Evolutionary conservation across 2,329 filamentous ascomycete species (phyloP).

Genomic region (Sporothrix curviconia): DNA sequence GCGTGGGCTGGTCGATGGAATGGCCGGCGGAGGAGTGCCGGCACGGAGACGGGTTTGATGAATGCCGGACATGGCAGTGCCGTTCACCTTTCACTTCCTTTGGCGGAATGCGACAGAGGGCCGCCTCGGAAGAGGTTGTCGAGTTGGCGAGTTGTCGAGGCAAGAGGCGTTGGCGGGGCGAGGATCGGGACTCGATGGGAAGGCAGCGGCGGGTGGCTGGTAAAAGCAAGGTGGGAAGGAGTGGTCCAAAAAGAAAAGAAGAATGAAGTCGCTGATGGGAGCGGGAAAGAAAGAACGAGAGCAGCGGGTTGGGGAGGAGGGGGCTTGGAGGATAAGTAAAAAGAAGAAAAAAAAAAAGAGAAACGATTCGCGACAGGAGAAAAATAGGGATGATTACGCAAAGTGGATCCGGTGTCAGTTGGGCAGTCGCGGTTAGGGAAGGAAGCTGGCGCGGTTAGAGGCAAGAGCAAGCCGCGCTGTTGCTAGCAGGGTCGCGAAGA

Average conservation of each 20-base stretch:
- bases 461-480: not conserved
- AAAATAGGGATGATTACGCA: conserved; percentile 4
- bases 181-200: conserved; percentile 1
- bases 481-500: too few species aligned
- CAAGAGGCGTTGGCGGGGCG: not conserved
- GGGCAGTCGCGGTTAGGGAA: not conserved
- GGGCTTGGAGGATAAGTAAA: conserved; percentile 1
- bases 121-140: not conserved
- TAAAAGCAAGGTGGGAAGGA: not conserved
- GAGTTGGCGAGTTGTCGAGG: not conserved
- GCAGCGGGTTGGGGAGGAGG: not conserved
- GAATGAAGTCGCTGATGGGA: not conserved
- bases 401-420: conserved; percentile 3
- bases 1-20: not conserved
- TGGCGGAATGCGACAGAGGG: not conserved
- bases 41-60: too few species aligned
- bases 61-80: too few species aligned
- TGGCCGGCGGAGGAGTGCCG: not conserved
- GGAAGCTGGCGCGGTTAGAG: not conserved
- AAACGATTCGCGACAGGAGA: conserved; percentile 1
- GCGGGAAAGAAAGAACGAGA: not conserved
- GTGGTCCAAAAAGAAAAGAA: not conserved
- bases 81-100: not conserved
- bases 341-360: too few species aligned
- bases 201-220: too few species aligned